phyloP scores from a whole-genome alignment of 2,329 filamentous ascomycete species.

The Tolypocladium capitatum region DNA sequence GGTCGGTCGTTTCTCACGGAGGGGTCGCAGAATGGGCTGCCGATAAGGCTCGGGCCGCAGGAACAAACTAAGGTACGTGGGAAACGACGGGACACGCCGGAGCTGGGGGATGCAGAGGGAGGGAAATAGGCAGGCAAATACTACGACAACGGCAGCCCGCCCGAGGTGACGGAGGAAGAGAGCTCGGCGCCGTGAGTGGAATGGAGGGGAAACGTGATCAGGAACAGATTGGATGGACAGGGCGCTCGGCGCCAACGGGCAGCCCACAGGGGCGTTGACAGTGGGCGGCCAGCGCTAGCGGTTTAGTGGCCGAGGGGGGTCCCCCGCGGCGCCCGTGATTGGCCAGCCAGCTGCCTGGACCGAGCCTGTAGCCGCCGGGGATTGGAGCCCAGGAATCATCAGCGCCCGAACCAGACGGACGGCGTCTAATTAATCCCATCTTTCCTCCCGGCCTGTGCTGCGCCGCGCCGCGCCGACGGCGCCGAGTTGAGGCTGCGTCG shows the following conservation, averaged over 20 bases:
- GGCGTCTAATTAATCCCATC: not conserved
- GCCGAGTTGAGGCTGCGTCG: not conserved
- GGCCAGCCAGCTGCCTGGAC: not conserved
- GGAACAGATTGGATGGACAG: not conserved
- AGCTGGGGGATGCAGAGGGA: too few species aligned
- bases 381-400: not conserved
- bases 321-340: not conserved
- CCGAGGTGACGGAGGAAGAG: not conserved
- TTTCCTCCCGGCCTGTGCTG: not conserved
- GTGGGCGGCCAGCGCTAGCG: not conserved
- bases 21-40: slow-evolving; percentile 11
- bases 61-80: not conserved
- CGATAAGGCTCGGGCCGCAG: not conserved
- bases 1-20: not conserved
- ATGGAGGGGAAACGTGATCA: not conserved
- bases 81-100: not conserved
- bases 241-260: slow-evolving; percentile 4
- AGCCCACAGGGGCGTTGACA: not conserved
- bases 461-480: not conserved
- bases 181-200: not conserved
- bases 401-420: not conserved
- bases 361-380: not conserved
- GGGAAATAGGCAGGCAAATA: not conserved
- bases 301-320: not conserved
- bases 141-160: too few species aligned